A percentile compares a stretch with the other conserved stretches of the same genome.
These are phyloP conservation scores for Hypoxylon subgilvum DNA, from an alignment of 495 filamentous ascomycete species.

Conservation along the genomic window DNA sequence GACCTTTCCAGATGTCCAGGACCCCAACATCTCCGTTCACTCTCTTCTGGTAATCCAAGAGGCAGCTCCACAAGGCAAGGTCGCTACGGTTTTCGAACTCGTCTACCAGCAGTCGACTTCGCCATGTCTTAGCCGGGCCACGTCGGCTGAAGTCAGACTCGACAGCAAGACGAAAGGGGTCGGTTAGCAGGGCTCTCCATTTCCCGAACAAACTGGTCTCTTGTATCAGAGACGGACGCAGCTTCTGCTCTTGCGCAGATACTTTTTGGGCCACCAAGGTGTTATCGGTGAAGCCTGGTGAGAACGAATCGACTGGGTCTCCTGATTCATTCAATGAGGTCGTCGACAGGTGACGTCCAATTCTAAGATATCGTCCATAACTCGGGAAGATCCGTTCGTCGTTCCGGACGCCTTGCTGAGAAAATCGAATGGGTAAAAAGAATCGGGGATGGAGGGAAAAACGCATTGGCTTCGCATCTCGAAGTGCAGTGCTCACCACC, in stretches of 20 bases:
- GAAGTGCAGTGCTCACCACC: conserved; percentile 33
- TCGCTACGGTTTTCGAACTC: conserved; percentile 54
- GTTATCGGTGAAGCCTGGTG: conserved; percentile 5
- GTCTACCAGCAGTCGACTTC: conserved; percentile 61
- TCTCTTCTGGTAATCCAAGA: conserved; percentile 66
- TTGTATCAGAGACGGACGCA: conserved; percentile 16
- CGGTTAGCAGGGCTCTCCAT: conserved; percentile 32
- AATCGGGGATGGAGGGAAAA: conserved; percentile 24
- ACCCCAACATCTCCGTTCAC: conserved; percentile 66
- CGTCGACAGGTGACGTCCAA: conserved; percentile 6
- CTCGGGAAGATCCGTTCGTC: neutral
- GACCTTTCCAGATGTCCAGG: conserved; percentile 39
- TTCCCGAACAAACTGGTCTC: conserved; percentile 28
- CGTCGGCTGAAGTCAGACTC: conserved; percentile 59
- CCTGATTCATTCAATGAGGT: conserved; percentile 1
- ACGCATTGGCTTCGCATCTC: conserved; percentile 39
- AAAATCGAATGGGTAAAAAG: conserved; percentile 1
- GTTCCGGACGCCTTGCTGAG: neutral
- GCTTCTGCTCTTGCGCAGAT: conserved; percentile 7
- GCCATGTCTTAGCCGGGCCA: conserved; percentile 38
- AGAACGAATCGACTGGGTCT: neutral
- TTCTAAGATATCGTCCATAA: neutral
- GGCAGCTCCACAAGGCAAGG: conserved; percentile 67
- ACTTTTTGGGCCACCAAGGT: neutral
- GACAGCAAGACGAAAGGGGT: conserved; percentile 40